phyloP scores from a whole-genome alignment of 495 filamentous ascomycete species.

The Daldinia childiae region DNA sequence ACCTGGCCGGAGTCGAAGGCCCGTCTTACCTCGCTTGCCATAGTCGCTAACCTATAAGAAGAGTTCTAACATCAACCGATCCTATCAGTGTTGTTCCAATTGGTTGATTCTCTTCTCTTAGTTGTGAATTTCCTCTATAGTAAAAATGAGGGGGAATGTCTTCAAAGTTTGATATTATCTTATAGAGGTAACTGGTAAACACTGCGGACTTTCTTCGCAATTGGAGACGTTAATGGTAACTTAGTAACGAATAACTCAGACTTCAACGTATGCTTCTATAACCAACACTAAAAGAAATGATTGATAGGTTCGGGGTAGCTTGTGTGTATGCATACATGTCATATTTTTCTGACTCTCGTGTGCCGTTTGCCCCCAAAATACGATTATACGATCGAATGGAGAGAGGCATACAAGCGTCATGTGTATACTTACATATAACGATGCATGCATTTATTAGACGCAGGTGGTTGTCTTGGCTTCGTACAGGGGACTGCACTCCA shows the following conservation, averaged over 20 bases:
- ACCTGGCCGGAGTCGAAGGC: slow-evolving; percentile 42
- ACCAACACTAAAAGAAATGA: not conserved
- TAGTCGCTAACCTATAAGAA: slow-evolving; percentile 25
- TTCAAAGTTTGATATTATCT: slow-evolving; percentile 9
- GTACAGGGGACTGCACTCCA: slow-evolving; percentile 36
- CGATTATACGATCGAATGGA: slow-evolving; percentile 6
- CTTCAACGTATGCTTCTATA: not conserved
- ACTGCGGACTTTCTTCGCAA: slow-evolving; percentile 4
- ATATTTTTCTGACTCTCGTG: slow-evolving; percentile 21
- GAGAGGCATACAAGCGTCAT: slow-evolving; percentile 6
- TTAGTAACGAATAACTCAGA: slow-evolving; percentile 6
- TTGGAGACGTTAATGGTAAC: slow-evolving; percentile 2
- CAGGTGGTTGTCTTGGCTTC: slow-evolving; percentile 37
- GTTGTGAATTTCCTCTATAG: not conserved
- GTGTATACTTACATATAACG: slow-evolving; percentile 31
- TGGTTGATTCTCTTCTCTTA: not conserved
- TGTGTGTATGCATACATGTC: not conserved
- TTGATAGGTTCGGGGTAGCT: not conserved
- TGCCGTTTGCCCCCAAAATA: slow-evolving; percentile 5
- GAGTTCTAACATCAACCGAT: slow-evolving; percentile 20
- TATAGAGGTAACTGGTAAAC: slow-evolving; percentile 4
- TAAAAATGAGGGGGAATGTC: not conserved
- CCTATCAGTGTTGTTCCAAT: slow-evolving; percentile 19
- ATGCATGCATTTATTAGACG: slow-evolving; percentile 40
- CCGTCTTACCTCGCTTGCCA: slow-evolving; percentile 42